Evolutionary conservation across 805 yeast genomes (phyloP).

Genomic region (Suhomyces xylopsoci): DNA sequence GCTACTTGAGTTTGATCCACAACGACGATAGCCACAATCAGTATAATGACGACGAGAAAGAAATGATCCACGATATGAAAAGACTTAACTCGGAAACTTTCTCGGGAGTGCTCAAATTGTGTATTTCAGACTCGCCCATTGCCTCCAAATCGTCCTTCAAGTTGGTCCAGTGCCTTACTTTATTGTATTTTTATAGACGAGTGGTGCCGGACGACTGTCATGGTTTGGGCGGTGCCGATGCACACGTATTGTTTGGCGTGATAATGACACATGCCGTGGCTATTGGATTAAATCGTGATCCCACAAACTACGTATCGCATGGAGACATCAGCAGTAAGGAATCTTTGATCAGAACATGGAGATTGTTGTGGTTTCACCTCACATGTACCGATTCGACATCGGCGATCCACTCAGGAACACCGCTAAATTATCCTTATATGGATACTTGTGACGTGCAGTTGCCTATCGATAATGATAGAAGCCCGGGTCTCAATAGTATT

Average conservation of each 20-base stretch:
- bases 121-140: slow-evolving; percentile 31
- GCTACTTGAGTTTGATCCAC: slow-evolving; percentile 38
- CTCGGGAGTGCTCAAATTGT: slow-evolving; percentile 28
- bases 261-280: slow-evolving; percentile 37
- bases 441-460: slow-evolving; percentile 32
- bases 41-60: slow-evolving; percentile 25
- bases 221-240: slow-evolving; percentile 40
- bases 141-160: slow-evolving; percentile 31
- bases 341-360: slow-evolving; percentile 29
- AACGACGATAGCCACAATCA: slow-evolving; percentile 27
- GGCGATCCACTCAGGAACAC: slow-evolving; percentile 33
- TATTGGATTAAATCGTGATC: slow-evolving; percentile 42
- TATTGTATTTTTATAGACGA: slow-evolving; percentile 31
- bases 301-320: slow-evolving; percentile 28
- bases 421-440: slow-evolving; percentile 23
- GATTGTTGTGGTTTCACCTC: slow-evolving; percentile 35
- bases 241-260: slow-evolving; percentile 36
- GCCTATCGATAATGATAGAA: slow-evolving; percentile 17
- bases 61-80: slow-evolving; percentile 30
- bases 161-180: slow-evolving; percentile 33
- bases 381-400: slow-evolving; percentile 27
- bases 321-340: slow-evolving; percentile 28
- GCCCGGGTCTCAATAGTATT: slow-evolving; percentile 12
- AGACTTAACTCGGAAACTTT: slow-evolving; percentile 26
- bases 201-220: slow-evolving; percentile 43